A percentile compares a stretch with the other conserved stretches of the same genome.
These are phyloP conservation scores for Suillus ampliporus DNA, from an alignment of 768 basidiomycete species.

Conservation along the genomic window DNA sequence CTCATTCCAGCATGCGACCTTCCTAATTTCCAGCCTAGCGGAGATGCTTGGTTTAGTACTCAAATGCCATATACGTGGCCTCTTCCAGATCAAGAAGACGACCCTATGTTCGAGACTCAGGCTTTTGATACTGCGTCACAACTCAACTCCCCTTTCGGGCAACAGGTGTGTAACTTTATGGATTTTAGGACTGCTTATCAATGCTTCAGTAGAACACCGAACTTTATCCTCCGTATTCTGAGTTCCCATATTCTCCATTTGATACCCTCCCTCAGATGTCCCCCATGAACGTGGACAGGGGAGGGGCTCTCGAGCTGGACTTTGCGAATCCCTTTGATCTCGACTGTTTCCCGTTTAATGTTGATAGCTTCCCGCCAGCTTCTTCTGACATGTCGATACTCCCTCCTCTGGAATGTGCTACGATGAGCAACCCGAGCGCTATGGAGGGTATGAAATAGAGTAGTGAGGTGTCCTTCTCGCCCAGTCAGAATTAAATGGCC, in stretches of 20 bases:
- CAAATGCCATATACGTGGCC: conserved; percentile 6
- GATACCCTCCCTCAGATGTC: background rate
- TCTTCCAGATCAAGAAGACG: conserved; percentile 7
- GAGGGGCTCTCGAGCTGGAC: background rate
- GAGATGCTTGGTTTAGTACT: conserved; percentile 1
- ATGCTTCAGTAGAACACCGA: background rate
- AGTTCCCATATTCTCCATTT: background rate
- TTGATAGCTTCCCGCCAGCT: background rate
- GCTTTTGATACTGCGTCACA: background rate
- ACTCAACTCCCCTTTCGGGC: background rate
- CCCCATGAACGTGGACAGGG: background rate
- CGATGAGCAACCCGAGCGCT: background rate
- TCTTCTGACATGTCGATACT: background rate
- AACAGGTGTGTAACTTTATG: background rate
- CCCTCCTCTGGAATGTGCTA: background rate
- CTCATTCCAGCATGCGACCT: conserved; percentile 7
- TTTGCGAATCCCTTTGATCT: conserved; percentile 1
- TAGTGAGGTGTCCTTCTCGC: background rate
- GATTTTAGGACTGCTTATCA: background rate
- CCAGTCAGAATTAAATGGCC: background rate
- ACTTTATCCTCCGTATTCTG: background rate
- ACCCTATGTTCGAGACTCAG: conserved; percentile 2
- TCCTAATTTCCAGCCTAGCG: background rate
- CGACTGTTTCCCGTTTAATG: background rate
- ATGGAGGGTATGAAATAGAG: background rate